These are phyloP conservation scores for Mrakiaceae sp. DNA, from an alignment of 1,284 basidiomycete species.

Conservation along the genomic window DNA sequence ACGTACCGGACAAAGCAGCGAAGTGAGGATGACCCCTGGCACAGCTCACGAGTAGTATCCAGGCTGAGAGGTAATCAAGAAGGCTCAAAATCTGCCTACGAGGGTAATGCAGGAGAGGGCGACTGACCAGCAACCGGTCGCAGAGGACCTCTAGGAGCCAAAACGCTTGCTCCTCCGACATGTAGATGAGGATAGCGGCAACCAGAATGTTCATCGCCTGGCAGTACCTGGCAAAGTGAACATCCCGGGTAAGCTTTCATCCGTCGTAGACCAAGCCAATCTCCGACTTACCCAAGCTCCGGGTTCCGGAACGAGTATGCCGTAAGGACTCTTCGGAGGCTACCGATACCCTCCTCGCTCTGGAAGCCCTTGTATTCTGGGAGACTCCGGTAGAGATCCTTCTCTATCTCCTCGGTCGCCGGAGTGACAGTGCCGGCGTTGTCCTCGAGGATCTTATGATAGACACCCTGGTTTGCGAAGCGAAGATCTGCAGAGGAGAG, in stretches of 20 bases:
- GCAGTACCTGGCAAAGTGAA: conserved; percentile 26
- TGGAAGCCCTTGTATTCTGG: conserved; percentile 95
- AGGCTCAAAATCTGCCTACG: background rate
- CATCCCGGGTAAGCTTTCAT: conserved; percentile 6
- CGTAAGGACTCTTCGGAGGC: conserved; percentile 79
- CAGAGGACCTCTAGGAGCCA: conserved; percentile 95
- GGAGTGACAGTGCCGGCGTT: conserved; percentile 70
- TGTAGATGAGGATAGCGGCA: conserved; percentile 87
- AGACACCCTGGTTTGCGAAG: conserved; percentile 75
- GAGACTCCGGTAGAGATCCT: conserved; percentile 87
- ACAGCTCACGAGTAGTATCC: conserved; percentile 85
- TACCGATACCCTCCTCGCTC: conserved; percentile 67
- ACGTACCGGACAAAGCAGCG: background rate
- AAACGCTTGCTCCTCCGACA: conserved; percentile 98
- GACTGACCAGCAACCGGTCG: conserved; percentile 59
- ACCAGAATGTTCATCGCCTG: conserved; percentile 85
- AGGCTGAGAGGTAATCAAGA: conserved; percentile 36
- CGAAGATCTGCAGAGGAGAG: conserved; percentile 47
- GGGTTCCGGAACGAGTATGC: conserved; percentile 98
- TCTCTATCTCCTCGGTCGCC: conserved; percentile 98
- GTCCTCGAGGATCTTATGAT: conserved; percentile 64
- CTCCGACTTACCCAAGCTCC: conserved; percentile 64
- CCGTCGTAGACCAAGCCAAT: background rate
- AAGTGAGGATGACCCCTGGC: background rate
- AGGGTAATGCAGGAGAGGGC: background rate